A percentile compares a stretch with the other conserved stretches of the same genome.
These are phyloP conservation scores for Fusarium mexicanum DNA, from an alignment of 2,329 filamentous ascomycete genomes.

Conservation along the genomic window DNA sequence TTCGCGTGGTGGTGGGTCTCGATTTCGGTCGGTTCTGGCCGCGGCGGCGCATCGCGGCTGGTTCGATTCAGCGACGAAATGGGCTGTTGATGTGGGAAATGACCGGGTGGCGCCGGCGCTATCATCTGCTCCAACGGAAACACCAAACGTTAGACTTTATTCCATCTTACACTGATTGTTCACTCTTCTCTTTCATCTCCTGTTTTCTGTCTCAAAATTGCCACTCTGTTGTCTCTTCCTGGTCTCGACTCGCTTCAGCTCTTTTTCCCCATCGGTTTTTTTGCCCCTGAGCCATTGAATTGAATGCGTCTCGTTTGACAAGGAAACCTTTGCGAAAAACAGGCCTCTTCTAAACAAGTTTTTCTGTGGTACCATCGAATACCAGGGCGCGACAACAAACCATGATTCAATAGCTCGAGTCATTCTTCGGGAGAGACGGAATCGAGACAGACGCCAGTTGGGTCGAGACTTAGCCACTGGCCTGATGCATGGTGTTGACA, in stretches of 20 bases:
- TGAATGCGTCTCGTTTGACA: not conserved
- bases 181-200: constrained; percentile 11
- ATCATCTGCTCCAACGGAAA: constrained; percentile 38
- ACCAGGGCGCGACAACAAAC: constrained; percentile 5
- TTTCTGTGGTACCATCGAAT: constrained; percentile 2
- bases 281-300: not conserved
- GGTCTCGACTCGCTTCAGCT: not conserved
- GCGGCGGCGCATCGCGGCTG: constrained; percentile 38
- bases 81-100: constrained; percentile 43
- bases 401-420: constrained; percentile 13
- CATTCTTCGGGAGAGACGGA: constrained; percentile 8
- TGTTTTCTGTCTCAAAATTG: constrained; percentile 8
- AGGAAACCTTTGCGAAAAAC: not conserved
- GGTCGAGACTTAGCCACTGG: constrained; percentile 42
- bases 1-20: constrained; percentile 36
- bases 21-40: constrained; percentile 38
- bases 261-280: not conserved
- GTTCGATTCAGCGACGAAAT: constrained; percentile 44
- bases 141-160: constrained; percentile 34
- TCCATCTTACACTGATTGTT: constrained; percentile 6
- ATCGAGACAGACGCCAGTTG: constrained; percentile 4
- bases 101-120: constrained; percentile 38
- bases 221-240: not conserved
- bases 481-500: constrained; percentile 37
- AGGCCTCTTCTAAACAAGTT: not conserved